phyloP scores from a whole-genome alignment of 305 asterid species.

The Vinca major region DNA sequence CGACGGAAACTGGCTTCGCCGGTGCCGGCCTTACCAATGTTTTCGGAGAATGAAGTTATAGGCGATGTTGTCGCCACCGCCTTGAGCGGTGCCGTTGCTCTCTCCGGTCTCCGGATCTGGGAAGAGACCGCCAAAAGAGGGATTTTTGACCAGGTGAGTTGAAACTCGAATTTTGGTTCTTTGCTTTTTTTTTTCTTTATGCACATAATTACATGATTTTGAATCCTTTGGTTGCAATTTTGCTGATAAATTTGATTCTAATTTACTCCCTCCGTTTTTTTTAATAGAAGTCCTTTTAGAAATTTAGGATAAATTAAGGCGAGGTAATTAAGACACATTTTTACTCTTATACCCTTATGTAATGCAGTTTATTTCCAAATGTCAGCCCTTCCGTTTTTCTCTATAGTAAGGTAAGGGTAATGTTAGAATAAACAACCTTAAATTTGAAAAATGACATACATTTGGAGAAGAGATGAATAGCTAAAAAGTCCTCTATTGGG shows the following conservation, averaged over 20 bases:
- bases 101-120: conserved; percentile 31
- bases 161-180: not conserved
- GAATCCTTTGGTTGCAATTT: not conserved
- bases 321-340: no score
- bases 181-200: not conserved
- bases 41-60: conserved; percentile 20
- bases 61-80: conserved; percentile 31
- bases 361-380: no score
- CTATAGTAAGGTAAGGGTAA: no score
- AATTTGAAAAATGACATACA: no score
- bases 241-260: not conserved
- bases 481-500: no score
- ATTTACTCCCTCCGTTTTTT: not conserved
- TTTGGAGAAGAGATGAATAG: no score
- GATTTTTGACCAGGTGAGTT: conserved; percentile 32
- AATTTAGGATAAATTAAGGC: no score
- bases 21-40: conserved; percentile 21
- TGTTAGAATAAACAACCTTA: no score
- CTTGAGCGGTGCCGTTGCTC: conserved; percentile 26
- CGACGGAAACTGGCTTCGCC: conserved; percentile 3
- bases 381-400: no score
- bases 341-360: no score
- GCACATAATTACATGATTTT: not conserved
- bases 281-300: no score
- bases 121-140: conserved; percentile 32